Base-by-base conservation (phyloP, 345 rosid species). In the Aquilaria yunnanensis region DNA sequence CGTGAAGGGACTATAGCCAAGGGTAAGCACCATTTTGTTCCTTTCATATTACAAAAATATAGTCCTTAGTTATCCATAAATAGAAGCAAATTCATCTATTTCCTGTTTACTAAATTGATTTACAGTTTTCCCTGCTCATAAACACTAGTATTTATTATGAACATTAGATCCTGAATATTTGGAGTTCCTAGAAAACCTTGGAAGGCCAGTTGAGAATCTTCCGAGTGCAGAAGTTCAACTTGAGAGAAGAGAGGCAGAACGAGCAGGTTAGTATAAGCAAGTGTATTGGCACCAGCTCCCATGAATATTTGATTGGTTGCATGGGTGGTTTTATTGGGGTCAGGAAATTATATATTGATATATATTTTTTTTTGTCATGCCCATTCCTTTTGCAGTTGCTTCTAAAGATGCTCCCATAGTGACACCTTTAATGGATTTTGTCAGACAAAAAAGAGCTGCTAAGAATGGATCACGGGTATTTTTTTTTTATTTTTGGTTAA, bases 181-280 rank as follows among this genome's bases (percentile, higher is more conserved):
- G 84, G 91, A 88, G 80, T 88, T 88, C 76, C 84, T 85, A 67
- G 82, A 88, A 72, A 59, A 62, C 72, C 80, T 88, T 70, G 73
- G 84, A 7, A 85, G 80, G 84, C 91, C 96, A 31, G 89, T 80
- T 7, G 89, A 88, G 77, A 85, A 83, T 72, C 91, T 81, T 70
- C 89, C 89, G 14, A 88, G 89, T 75, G 91, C 87, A 30, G 96
- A 80, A 71, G 76, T 81, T 70, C 96, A 85, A 68, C 56, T 88
- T 76, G 91, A 88, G 67, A 77, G 84, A 75, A 80, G 69, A 64
- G 91, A 85, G 75, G 85, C 83, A 12, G 96, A 88, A 68, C 75
- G 81, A 80, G 71, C 83, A 59, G 87, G 96, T 88, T 57, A 63
- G 82, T 75, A 4, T 8, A 12, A 56, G 33, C 11, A 50, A 57